A percentile compares a stretch with the other conserved stretches of the same genome.
Evolutionary conservation across 2,329 filamentous ascomycete species (phyloP).

Genomic region (Cladophialophora chaetospira): DNA sequence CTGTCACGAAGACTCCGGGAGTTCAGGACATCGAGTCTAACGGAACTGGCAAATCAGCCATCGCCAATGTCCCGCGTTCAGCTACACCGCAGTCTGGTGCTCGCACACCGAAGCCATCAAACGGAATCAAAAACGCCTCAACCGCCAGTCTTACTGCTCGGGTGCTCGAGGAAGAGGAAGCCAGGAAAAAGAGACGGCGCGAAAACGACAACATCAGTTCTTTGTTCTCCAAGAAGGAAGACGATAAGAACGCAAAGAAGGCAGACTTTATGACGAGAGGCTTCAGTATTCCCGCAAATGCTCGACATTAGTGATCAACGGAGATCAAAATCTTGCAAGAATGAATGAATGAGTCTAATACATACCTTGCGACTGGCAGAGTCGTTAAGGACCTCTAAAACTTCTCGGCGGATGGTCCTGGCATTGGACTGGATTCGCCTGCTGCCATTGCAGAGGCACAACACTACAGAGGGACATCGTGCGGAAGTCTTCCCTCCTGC

Average conservation of each 20-base stretch:
- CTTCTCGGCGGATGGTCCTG: too few species aligned
- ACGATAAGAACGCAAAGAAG: slow-evolving; percentile 43
- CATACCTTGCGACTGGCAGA: background rate
- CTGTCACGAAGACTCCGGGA: background rate
- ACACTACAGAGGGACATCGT: too few species aligned
- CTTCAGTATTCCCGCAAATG: slow-evolving; percentile 52
- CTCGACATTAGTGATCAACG: slow-evolving; percentile 29
- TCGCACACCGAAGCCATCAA: slow-evolving; percentile 40
- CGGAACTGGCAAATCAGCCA: slow-evolving; percentile 9
- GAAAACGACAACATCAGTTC: slow-evolving; percentile 59
- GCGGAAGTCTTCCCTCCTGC: too few species aligned
- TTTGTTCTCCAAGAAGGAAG: slow-evolving; percentile 53
- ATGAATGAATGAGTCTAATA: background rate
- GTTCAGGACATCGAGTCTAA: slow-evolving; percentile 12
- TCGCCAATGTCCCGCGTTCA: slow-evolving; percentile 11
- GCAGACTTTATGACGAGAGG: slow-evolving; percentile 63
- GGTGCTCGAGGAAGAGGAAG: slow-evolving; percentile 84
- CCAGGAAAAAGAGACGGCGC: slow-evolving; percentile 76
- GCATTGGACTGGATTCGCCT: too few species aligned
- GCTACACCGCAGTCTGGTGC: slow-evolving; percentile 35
- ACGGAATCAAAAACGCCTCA: slow-evolving; percentile 82
- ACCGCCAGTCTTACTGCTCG: slow-evolving; percentile 84
- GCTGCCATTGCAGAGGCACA: too few species aligned
- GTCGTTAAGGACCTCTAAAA: too few species aligned
- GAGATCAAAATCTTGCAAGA: background rate